A percentile compares a stretch with the other conserved stretches of the same genome.
Conservation (phyloP, 176 grass and related monocot genomes). For the Zizania latifolia region DNA sequence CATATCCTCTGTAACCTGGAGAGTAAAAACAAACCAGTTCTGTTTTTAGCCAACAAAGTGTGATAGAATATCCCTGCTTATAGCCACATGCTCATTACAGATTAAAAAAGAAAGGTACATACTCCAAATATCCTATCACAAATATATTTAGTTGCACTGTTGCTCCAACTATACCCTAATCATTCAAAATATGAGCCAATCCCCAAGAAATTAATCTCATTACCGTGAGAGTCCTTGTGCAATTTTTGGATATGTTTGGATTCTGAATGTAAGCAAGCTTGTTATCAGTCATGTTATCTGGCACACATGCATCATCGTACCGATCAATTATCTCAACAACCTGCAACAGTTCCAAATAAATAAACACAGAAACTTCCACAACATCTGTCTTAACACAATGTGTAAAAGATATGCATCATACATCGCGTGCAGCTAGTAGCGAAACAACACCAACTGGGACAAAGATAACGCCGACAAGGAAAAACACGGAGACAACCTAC, state of each 20-base stretch:
- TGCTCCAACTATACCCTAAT: background rate
- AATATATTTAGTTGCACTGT: background rate
- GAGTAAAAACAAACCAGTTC: background rate
- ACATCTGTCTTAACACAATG: background rate
- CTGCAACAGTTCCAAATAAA: slow-evolving; percentile 27
- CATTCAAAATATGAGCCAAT: background rate
- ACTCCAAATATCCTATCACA: background rate
- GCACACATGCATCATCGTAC: slow-evolving; percentile 71
- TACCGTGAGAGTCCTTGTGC: slow-evolving; percentile 75
- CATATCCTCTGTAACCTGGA: slow-evolving; percentile 83
- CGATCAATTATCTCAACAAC: slow-evolving; percentile 86
- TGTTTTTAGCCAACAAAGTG: background rate
- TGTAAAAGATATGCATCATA: slow-evolving; percentile 30
- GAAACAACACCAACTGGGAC: slow-evolving; percentile 74
- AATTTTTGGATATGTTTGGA: slow-evolving; percentile 42
- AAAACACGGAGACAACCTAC: slow-evolving; percentile 88
- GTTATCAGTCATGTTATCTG: slow-evolving; percentile 40
- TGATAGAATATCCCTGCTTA: background rate
- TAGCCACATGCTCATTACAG: background rate
- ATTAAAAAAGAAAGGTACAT: background rate
- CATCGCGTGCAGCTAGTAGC: slow-evolving; percentile 61
- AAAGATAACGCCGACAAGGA: slow-evolving; percentile 67
- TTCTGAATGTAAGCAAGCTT: slow-evolving; percentile 76
- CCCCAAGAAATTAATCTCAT: slow-evolving; percentile 4
- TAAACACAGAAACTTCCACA: background rate